These are phyloP conservation scores for Clathrus columnatus DNA, from an alignment of 768 basidiomycete genomes.

Conservation along the genomic window DNA sequence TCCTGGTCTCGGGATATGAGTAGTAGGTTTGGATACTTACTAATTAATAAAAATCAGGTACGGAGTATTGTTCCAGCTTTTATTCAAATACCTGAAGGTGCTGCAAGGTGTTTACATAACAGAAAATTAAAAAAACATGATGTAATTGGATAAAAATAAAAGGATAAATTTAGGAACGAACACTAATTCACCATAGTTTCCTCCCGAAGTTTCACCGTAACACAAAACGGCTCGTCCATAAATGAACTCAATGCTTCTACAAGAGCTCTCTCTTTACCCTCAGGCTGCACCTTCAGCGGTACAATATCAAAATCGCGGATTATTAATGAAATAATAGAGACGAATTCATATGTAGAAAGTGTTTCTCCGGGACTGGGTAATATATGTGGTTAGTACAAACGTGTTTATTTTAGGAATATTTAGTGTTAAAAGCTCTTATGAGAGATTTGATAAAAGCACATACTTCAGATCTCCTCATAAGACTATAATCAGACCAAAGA, in stretches of 20 bases:
- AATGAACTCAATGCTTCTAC: background rate
- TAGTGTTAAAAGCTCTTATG: background rate
- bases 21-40: too few species aligned
- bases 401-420: background rate
- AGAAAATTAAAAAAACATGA: too few species aligned
- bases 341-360: constrained; percentile 2
- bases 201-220: background rate
- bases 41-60: too few species aligned
- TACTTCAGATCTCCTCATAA: background rate
- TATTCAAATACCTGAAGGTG: too few species aligned
- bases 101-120: too few species aligned
- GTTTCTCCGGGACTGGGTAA: background rate
- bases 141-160: too few species aligned
- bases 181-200: too few species aligned
- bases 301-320: background rate
- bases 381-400: background rate
- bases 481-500: background rate
- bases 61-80: too few species aligned
- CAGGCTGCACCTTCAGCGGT: background rate
- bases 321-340: background rate
- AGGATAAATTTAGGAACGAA: too few species aligned
- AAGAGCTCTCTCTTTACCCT: background rate
- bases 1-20: too few species aligned
- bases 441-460: background rate
- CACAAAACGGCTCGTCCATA: background rate